These are phyloP conservation scores for Calycina herbarum DNA, from an alignment of 2,329 filamentous ascomycete genomes.

Conservation along the genomic window DNA sequence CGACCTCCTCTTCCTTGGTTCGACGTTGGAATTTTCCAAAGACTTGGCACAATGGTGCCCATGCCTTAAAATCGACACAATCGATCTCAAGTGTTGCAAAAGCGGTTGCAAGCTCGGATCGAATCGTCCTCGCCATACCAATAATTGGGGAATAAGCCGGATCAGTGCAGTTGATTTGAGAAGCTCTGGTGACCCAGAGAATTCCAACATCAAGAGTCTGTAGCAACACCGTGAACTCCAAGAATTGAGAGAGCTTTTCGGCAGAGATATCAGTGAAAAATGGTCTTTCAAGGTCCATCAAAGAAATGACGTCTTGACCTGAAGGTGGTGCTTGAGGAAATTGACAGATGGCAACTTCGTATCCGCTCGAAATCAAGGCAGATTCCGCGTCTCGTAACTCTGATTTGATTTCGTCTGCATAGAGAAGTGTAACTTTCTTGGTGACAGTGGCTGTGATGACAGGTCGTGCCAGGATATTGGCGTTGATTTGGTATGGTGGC, in stretches of 20 bases:
- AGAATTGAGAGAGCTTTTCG: conserved; percentile 17
- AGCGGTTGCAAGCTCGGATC: conserved; percentile 24
- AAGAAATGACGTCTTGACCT: conserved; percentile 30
- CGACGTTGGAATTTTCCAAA: conserved; percentile 17
- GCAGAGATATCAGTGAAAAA: conserved; percentile 32
- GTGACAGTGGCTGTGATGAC: neutral
- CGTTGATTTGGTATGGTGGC: conserved; percentile 26
- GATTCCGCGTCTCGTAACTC: neutral
- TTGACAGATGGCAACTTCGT: neutral
- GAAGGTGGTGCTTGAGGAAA: conserved; percentile 9
- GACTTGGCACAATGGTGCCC: conserved; percentile 5
- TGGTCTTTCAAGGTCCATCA: conserved; percentile 30
- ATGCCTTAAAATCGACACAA: conserved; percentile 4
- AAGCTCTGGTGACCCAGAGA: conserved; percentile 28
- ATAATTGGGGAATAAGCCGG: conserved; percentile 24
- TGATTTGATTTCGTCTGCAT: neutral
- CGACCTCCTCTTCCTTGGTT: conserved; percentile 6
- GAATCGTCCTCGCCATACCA: conserved; percentile 25
- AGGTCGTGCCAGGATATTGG: conserved; percentile 26
- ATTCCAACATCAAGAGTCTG: conserved; percentile 11
- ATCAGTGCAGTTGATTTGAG: conserved; percentile 28
- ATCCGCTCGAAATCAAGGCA: neutral
- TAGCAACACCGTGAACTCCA: conserved; percentile 10
- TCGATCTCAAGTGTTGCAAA: conserved; percentile 32
- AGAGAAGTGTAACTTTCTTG: conserved; percentile 13